Percentiles rank a stretch among this genome's conserved stretches.
Conservation (phyloP, 2,329 filamentous ascomycete species). For the Fusarium robinianum region DNA sequence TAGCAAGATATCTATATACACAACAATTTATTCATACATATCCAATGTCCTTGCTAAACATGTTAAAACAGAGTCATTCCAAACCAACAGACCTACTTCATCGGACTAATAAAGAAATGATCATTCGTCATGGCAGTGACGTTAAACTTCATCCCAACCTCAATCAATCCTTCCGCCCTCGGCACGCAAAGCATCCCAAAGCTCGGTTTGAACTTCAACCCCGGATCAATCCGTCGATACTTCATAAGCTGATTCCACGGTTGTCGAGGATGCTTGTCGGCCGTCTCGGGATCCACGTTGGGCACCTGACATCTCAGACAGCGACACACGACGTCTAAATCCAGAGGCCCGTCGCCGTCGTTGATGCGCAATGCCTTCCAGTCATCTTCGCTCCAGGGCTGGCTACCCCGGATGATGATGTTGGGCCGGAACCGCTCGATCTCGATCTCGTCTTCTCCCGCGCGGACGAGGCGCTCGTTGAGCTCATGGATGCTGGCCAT, state of each 20-base stretch:
- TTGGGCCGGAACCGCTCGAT: slow-evolving; percentile 69
- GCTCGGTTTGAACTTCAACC: slow-evolving; percentile 66
- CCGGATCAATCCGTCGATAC: slow-evolving; percentile 63
- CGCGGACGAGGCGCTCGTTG: slow-evolving; percentile 53
- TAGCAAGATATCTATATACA: too few species aligned
- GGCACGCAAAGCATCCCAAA: slow-evolving; percentile 70
- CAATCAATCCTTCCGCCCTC: slow-evolving; percentile 55
- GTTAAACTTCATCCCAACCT: slow-evolving; percentile 62
- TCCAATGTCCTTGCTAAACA: too few species aligned
- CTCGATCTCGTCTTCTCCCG: slow-evolving; percentile 52
- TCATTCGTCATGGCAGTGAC: slow-evolving; percentile 60
- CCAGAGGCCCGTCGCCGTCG: slow-evolving; percentile 37
- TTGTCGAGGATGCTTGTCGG: slow-evolving; percentile 59
- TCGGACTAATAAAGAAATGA: slow-evolving; percentile 47
- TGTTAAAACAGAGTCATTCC: too few species aligned
- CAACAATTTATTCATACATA: too few species aligned
- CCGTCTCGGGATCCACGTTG: slow-evolving; percentile 67
- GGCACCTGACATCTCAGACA: slow-evolving; percentile 66
- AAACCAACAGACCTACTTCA: slow-evolving; percentile 27
- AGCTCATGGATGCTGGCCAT: slow-evolving; percentile 62
- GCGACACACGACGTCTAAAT: slow-evolving; percentile 61
- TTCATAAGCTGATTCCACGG: slow-evolving; percentile 66
- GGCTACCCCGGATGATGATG: slow-evolving; percentile 60
- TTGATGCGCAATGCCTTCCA: slow-evolving; percentile 63
- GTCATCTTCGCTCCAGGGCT: slow-evolving; percentile 64